These are phyloP conservation scores for Erigeron canadensis DNA, from an alignment of 129 eudicot species.

Conservation along the genomic window DNA sequence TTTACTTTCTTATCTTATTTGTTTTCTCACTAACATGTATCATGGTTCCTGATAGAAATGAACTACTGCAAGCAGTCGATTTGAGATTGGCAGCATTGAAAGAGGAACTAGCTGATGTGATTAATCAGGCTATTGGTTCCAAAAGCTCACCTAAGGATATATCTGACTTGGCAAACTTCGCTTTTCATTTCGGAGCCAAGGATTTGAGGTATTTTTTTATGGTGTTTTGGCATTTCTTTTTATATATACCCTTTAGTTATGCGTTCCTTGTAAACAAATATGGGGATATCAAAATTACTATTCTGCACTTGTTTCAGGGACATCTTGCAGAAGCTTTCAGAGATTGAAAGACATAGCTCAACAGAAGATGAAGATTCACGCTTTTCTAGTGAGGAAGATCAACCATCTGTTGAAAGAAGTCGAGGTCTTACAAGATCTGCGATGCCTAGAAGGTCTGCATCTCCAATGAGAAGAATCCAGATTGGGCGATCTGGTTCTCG, in stretches of 20 bases:
- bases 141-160: conserved; percentile 50
- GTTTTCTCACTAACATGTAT: conserved; percentile 18
- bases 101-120: conserved; percentile 58
- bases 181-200: conserved; percentile 65
- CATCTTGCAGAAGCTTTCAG: conserved; percentile 47
- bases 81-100: conserved; percentile 68
- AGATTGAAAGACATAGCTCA: conserved; percentile 62
- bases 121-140: conserved; percentile 57
- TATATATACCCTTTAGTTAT: not conserved
- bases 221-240: not conserved
- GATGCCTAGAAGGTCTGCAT: conserved; percentile 87
- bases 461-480: conserved; percentile 95
- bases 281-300: conserved; percentile 18
- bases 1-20: not conserved
- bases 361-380: conserved; percentile 66
- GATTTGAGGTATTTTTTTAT: conserved; percentile 55
- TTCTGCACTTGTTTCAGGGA: conserved; percentile 49
- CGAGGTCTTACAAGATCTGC: conserved; percentile 65
- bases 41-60: conserved; percentile 62
- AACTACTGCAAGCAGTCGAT: conserved; percentile 83
- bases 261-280: not conserved
- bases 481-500: conserved; percentile 94
- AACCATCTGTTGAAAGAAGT: conserved; percentile 68
- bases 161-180: conserved; percentile 46
- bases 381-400: conserved; percentile 71